Evolutionary conservation across 192 early-diverging fungal genomes (phyloP).

Genomic region (Linnemannia hyalina): DNA sequence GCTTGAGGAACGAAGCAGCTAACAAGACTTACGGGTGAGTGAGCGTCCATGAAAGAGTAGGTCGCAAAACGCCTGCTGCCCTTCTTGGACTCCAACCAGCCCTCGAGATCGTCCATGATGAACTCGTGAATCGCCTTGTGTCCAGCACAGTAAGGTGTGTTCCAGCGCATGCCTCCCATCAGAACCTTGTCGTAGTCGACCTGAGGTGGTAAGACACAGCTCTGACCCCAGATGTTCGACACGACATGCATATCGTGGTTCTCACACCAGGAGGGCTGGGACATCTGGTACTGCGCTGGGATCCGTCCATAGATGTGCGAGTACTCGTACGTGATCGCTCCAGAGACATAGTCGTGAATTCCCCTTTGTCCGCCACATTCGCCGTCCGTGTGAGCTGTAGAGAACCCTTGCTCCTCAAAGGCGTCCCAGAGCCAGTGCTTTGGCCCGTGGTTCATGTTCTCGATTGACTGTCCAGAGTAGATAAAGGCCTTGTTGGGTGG

Average conservation of each 20-base stretch:
- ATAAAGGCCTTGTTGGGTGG: slow-evolving; percentile 58
- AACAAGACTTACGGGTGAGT: slow-evolving; percentile 38
- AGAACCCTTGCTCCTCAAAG: slow-evolving; percentile 54
- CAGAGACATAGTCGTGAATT: slow-evolving; percentile 30
- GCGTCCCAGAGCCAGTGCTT: slow-evolving; percentile 57
- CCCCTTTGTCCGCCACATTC: slow-evolving; percentile 52
- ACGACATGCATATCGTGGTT: slow-evolving; percentile 47
- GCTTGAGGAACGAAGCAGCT: not conserved
- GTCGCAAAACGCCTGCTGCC: slow-evolving; percentile 43
- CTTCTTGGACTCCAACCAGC: slow-evolving; percentile 38
- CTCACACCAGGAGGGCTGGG: slow-evolving; percentile 39
- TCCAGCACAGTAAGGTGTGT: slow-evolving; percentile 53
- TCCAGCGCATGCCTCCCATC: slow-evolving; percentile 54
- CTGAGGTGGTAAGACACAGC: slow-evolving; percentile 24
- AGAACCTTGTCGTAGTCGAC: slow-evolving; percentile 29
- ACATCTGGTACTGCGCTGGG: slow-evolving; percentile 53
- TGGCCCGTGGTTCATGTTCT: slow-evolving; percentile 33
- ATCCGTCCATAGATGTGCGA: slow-evolving; percentile 14
- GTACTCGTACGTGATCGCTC: slow-evolving; percentile 40
- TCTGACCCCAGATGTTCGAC: slow-evolving; percentile 35
- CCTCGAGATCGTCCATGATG: slow-evolving; percentile 51
- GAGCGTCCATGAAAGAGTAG: slow-evolving; percentile 54
- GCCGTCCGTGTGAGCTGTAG: slow-evolving; percentile 53
- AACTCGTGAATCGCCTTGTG: slow-evolving; percentile 49
- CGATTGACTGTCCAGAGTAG: slow-evolving; percentile 57